A percentile compares a stretch with the other conserved stretches of the same genome.
Conservation (phyloP, 2,329 filamentous ascomycete genomes). For the Sporothrix luriei region DNA sequence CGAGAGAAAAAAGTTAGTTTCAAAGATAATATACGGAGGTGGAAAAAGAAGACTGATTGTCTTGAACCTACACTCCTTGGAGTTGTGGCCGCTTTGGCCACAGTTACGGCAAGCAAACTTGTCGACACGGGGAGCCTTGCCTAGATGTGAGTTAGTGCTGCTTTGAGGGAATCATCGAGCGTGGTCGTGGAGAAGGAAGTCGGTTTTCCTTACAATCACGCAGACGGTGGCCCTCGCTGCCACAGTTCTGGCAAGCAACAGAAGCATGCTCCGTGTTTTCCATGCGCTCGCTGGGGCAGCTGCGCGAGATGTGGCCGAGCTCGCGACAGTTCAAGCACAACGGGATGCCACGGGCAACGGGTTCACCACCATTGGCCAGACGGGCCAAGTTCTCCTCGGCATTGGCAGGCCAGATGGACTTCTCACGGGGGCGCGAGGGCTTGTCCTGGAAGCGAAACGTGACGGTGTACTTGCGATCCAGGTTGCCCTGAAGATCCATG, state of each 20-base stretch:
- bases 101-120: constrained; percentile 71
- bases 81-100: constrained; percentile 56
- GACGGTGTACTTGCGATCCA: constrained; percentile 65
- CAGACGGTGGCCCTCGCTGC: constrained; percentile 64
- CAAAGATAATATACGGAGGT: background rate
- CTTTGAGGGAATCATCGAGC: no score
- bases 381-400: constrained; percentile 64
- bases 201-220: constrained; percentile 62
- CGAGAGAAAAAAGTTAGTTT: background rate
- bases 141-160: constrained; percentile 41
- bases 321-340: constrained; percentile 67
- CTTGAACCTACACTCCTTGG: constrained; percentile 52
- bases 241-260: constrained; percentile 68
- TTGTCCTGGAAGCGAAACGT: constrained; percentile 63
- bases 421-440: constrained; percentile 61
- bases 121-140: constrained; percentile 62
- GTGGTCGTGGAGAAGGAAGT: background rate
- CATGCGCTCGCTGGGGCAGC: constrained; percentile 60
- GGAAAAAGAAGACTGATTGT: background rate
- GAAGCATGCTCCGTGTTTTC: constrained; percentile 50
- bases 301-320: constrained; percentile 63
- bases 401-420: constrained; percentile 60
- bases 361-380: constrained; percentile 66
- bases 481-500: constrained; percentile 71
- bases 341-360: constrained; percentile 60